Evolutionary conservation across 805 yeast genomes (phyloP).

Genomic region (Allodekkera sacchari): DNA sequence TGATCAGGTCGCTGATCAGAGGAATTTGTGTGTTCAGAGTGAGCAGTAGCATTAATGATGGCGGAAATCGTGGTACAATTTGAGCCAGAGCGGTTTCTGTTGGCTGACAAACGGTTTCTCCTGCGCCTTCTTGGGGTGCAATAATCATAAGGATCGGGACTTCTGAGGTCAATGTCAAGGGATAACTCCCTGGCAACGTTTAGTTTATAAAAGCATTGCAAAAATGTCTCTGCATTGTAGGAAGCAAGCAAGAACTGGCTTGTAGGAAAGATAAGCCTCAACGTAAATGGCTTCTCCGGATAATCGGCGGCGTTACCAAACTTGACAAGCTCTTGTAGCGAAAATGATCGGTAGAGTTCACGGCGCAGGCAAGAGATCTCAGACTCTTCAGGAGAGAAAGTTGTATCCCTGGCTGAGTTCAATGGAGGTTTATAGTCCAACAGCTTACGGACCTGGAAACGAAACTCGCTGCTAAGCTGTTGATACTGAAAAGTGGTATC

Average conservation of each 20-base stretch:
- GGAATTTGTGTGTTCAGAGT: too few species aligned
- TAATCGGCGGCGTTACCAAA: conserved; percentile 27
- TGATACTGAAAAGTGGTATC: background rate
- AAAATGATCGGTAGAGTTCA: conserved; percentile 11
- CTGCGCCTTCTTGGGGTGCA: conserved; percentile 23
- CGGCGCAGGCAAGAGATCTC: conserved; percentile 1
- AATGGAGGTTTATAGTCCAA: conserved; percentile 9
- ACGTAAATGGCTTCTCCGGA: conserved; percentile 21
- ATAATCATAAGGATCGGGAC: conserved; percentile 18
- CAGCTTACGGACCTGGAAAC: background rate
- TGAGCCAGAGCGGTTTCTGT: too few species aligned
- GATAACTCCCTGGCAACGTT: conserved; percentile 26
- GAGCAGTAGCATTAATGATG: too few species aligned
- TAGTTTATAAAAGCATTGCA: conserved; percentile 23
- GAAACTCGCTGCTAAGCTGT: background rate
- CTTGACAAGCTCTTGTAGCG: conserved; percentile 23
- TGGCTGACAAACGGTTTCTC: too few species aligned
- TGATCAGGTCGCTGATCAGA: too few species aligned
- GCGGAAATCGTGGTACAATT: too few species aligned
- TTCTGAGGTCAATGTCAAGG: conserved; percentile 22
- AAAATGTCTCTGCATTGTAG: conserved; percentile 20
- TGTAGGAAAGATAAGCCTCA: conserved; percentile 21
- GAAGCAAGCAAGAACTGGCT: conserved; percentile 20
- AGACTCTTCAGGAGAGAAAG: conserved; percentile 6
- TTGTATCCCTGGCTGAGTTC: conserved; percentile 4